Conservation (phyloP, 331 rosid species). For the Telfairia occidentalis region DNA sequence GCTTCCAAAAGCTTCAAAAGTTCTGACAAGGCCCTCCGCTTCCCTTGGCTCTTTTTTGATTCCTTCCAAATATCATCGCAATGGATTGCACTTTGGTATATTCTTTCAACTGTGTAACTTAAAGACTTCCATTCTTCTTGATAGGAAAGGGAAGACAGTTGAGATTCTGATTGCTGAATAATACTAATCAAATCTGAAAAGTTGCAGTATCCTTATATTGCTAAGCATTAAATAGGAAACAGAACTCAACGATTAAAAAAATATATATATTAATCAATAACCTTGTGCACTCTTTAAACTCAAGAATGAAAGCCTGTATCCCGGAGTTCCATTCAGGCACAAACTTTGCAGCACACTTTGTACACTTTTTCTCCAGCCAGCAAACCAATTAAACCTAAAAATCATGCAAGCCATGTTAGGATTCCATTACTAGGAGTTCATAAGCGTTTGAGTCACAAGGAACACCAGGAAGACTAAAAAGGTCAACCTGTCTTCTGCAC, state of each 20-base stretch:
- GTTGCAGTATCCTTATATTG: constrained; percentile 5
- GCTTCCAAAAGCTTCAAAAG: constrained; percentile 63
- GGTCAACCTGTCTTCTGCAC: constrained; percentile 50
- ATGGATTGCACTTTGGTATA: constrained; percentile 33
- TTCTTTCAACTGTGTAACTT: constrained; percentile 43
- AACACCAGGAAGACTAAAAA: background rate
- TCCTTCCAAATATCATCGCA: constrained; percentile 65
- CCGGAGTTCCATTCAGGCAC: constrained; percentile 20
- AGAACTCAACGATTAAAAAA: background rate
- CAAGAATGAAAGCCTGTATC: constrained; percentile 12
- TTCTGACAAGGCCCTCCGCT: constrained; percentile 59
- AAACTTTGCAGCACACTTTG: constrained; percentile 32
- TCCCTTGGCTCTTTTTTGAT: constrained; percentile 49
- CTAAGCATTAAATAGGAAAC: background rate
- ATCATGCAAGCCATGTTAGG: constrained; percentile 8
- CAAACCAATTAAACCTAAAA: constrained; percentile 57
- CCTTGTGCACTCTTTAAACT: constrained; percentile 25
- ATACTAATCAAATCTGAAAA: constrained; percentile 31
- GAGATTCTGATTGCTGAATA: constrained; percentile 26
- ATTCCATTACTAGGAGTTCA: background rate
- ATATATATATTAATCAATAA: constrained; percentile 4
- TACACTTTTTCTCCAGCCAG: constrained; percentile 31
- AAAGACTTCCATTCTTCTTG: constrained; percentile 49
- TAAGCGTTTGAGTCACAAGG: background rate
- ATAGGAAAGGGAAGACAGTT: constrained; percentile 13